Evolutionary conservation across 768 basidiomycete species (phyloP), one percentile per base, ranked within the genome.

Genomic region (Termitomyces sp.): DNA sequence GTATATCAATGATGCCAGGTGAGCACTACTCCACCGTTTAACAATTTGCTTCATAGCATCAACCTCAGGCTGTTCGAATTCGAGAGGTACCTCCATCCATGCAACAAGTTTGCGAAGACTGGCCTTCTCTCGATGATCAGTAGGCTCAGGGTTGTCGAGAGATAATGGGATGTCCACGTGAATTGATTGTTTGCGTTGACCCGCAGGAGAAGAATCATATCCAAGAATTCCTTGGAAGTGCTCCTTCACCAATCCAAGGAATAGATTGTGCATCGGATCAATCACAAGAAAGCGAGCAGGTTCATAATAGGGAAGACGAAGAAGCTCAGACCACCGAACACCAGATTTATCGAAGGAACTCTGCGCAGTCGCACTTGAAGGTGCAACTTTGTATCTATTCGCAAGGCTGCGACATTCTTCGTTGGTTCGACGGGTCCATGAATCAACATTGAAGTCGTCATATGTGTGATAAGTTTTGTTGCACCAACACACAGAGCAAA

Each of bases 231-330:
- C 15, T 12, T 66, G 64, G 52, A n/a, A 62, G 52, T 71, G 70
- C 20, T 63, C 56, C 50, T 66, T 69, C 42, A 65, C 66, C 31
- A 65, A 56, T 10, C 69, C 66, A 4, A 74, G 63, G 25, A 65
- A 65, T 11, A 34, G 55, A 48, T 63, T 60, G 56, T 76, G 75
- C 75, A 76, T 76, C 10, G 70, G 45, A 37, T 76, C 73, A 15
- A 73, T 56, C 3, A 70, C 61, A 3, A 69, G 55, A 29, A 66
- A 68, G 3, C 20, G 46, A 11, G 69, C 54, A 1, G 72, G 69
- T 29, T 72, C 61, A 65, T 73, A 76, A 55, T 76, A 75, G 5
- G 72, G 68, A 7, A 76, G 65, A 0, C 64, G 36, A 2, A 72
- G 66, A 0, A 78, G 69, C 5, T 70, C 60, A 1, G 74, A 70